These are phyloP conservation scores for Saccharomycopsis vini DNA, from an alignment of 805 yeast genomes.

Conservation along the genomic window DNA sequence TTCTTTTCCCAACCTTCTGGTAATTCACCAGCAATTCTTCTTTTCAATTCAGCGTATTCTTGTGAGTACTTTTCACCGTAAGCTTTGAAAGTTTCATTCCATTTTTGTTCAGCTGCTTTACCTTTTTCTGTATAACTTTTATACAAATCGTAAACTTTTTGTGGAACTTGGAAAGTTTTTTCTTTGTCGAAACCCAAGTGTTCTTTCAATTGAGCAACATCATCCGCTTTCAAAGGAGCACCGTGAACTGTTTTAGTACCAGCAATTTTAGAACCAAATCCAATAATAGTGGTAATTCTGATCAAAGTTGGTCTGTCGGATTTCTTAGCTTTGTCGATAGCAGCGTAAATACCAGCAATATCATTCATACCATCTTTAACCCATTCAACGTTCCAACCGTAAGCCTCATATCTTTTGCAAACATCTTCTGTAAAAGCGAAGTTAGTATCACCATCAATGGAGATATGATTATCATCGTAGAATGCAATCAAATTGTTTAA, in stretches of 20 bases:
- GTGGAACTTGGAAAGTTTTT: constrained; percentile 68
- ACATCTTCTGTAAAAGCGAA: constrained; percentile 94
- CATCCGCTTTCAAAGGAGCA: constrained; percentile 90
- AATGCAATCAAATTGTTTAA: constrained; percentile 88
- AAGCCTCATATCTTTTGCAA: constrained; percentile 70
- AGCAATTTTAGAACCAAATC: constrained; percentile 77
- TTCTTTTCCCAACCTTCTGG: constrained; percentile 74
- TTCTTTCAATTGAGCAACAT: constrained; percentile 75
- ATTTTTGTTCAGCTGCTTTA: constrained; percentile 59
- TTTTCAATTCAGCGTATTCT: constrained; percentile 65
- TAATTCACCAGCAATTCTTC: constrained; percentile 70
- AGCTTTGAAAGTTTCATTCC: constrained; percentile 56
- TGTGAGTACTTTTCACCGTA: constrained; percentile 68
- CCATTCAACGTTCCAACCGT: constrained; percentile 84
- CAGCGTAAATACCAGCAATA: constrained; percentile 57
- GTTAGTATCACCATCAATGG: constrained; percentile 89
- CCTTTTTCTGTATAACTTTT: constrained; percentile 47
- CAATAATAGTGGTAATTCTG: constrained; percentile 84
- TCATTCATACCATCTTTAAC: constrained; percentile 79
- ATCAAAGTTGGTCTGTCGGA: constrained; percentile 85
- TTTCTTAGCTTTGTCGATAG: constrained; percentile 74
- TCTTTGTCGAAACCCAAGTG: constrained; percentile 84
- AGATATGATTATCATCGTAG: constrained; percentile 94
- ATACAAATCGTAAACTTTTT: constrained; percentile 72
- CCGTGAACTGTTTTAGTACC: constrained; percentile 96